Base-by-base conservation (phyloP, 2,329 filamentous ascomycete species). In the Hypomyces perniciosus region DNA sequence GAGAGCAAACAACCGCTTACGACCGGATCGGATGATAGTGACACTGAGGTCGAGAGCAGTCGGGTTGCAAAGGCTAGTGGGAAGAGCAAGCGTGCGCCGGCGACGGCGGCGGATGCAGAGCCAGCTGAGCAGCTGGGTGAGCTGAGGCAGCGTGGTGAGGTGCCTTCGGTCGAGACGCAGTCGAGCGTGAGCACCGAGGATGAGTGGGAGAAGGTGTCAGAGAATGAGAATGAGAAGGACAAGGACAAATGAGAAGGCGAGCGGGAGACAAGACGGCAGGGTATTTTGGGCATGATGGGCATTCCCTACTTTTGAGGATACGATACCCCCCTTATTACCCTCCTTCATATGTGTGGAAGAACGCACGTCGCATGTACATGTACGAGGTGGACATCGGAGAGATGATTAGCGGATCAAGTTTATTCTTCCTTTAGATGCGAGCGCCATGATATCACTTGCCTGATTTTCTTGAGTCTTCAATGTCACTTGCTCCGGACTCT, bases 131-230 rank as follows among this genome's bases (percentile, higher is more conserved):
- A 61, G 48, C 58, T 59, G 12, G 76, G 74, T 48, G 69, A 77
- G 56, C 63, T 82, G 57, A 81, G 78, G 68, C 74, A 73, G 46
- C 72, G 76, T 42, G 60, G 72, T 29, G 47, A 54, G 53, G 55
- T 59, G 52, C 54, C 60, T 41, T 60, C 67, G 44, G 65, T 53
- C 46, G 75, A 73, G 35, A 73, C 71, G 27, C 80, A 76, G 66
- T 83, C 79, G 42, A 76, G 78, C 47, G 76, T 69, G 20, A 92
- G 90, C 69, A 96, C 91, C 4, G 92, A 97, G 72, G 92, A 92
- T 63, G 92, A 97, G 71, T 97, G 92, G 92, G 92, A 96, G 74
- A 95, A 93, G 75, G 86, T 97, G 4, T 90, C 88, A 10, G 52
- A 53, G 67, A 81, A 76, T 52, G 81, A 83, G 73, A 76, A 76